Percentiles rank a stretch among this genome's conserved stretches.
Conservation (phyloP, 2,329 filamentous ascomycete species). For the Thelonectria discophora region DNA sequence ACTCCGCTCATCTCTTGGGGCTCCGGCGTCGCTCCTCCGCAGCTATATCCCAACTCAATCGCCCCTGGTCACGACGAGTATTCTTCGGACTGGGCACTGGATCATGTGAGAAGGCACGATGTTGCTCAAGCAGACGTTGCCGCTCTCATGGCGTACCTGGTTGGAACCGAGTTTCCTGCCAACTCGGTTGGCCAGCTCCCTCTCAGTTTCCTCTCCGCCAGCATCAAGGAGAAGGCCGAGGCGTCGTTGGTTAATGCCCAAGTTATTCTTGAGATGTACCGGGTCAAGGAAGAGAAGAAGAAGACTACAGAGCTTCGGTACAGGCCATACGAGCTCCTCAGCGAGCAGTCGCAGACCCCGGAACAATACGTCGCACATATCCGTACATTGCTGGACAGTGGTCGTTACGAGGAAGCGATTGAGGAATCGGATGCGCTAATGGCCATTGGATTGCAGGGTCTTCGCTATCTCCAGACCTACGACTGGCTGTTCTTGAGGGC, state of each 20-base stretch:
- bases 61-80: slow-evolving; percentile 91
- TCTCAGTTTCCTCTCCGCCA: slow-evolving; percentile 79
- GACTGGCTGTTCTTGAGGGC: slow-evolving; percentile 96
- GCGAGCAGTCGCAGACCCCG: slow-evolving; percentile 67
- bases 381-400: slow-evolving; percentile 70
- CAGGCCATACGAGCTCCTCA: slow-evolving; percentile 76
- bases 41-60: slow-evolving; percentile 60
- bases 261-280: slow-evolving; percentile 94
- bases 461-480: slow-evolving; percentile 96
- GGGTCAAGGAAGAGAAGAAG: slow-evolving; percentile 90
- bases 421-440: slow-evolving; percentile 80
- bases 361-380: slow-evolving; percentile 76
- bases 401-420: slow-evolving; percentile 79
- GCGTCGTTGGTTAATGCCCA: slow-evolving; percentile 86
- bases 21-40: slow-evolving; percentile 83
- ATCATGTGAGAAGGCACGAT: slow-evolving; percentile 85
- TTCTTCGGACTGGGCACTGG: slow-evolving; percentile 87
- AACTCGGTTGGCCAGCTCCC: slow-evolving; percentile 97
- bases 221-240: slow-evolving; percentile 79
- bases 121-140: slow-evolving; percentile 94
- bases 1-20: slow-evolving; percentile 95
- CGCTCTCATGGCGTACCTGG: slow-evolving; percentile 92
- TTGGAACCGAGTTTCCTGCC: slow-evolving; percentile 87
- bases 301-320: slow-evolving; percentile 79
- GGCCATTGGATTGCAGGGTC: slow-evolving; percentile 77